A percentile compares a stretch with the other conserved stretches of the same genome.
Conservation (phyloP, 345 rosid genomes). For the Gossypium australe region DNA sequence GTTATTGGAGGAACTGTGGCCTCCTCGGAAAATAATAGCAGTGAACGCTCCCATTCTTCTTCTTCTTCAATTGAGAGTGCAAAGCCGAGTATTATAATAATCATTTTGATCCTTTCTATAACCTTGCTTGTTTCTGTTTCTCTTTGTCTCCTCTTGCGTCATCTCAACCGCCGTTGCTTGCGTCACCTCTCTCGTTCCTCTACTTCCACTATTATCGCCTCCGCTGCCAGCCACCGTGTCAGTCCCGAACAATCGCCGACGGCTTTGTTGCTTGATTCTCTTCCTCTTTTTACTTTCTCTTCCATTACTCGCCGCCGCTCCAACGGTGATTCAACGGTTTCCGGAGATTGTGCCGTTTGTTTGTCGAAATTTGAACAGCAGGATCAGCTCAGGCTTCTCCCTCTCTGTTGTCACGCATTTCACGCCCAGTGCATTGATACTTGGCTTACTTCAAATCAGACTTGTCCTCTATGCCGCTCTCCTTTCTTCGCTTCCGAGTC, state of each 20-base stretch:
- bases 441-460: conserved; percentile 65
- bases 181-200: conserved; percentile 31
- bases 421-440: conserved; percentile 74
- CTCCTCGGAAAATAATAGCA: neutral
- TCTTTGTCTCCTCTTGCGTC: conserved; percentile 69
- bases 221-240: conserved; percentile 28
- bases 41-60: neutral
- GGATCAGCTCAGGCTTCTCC: conserved; percentile 81
- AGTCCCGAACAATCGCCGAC: conserved; percentile 38
- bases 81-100: conserved; percentile 57
- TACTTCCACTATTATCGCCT: conserved; percentile 11
- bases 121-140: conserved; percentile 57
- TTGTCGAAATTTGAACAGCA: conserved; percentile 64
- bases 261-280: conserved; percentile 45
- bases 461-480: conserved; percentile 93
- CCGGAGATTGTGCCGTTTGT: conserved; percentile 83
- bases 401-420: conserved; percentile 89
- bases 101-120: conserved; percentile 49
- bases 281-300: conserved; percentile 72
- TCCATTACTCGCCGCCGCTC: conserved; percentile 68
- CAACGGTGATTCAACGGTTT: conserved; percentile 15
- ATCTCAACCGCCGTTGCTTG: conserved; percentile 52
- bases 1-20: conserved; percentile 19
- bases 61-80: conserved; percentile 35
- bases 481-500: conserved; percentile 60